Evolutionary conservation across 805 yeast species (phyloP).

Genomic region (Lipomyces sp.): DNA sequence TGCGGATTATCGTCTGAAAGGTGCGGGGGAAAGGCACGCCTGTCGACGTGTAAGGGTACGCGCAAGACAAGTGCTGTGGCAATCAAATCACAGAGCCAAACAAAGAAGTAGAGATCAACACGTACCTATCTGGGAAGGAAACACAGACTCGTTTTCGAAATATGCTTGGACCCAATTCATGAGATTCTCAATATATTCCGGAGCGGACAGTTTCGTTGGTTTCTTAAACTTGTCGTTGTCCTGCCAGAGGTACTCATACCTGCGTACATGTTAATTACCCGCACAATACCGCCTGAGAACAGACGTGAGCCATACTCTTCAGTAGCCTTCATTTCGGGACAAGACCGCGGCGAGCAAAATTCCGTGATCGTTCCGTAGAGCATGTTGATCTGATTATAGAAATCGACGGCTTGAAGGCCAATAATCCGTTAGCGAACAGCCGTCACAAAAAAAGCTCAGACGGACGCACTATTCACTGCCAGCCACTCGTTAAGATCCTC

Average conservation of each 20-base stretch:
- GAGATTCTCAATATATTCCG: conserved; percentile 87
- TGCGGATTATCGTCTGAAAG: conserved; percentile 72
- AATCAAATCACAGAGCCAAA: no score
- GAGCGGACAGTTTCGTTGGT: conserved; percentile 88
- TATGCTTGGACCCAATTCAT: conserved; percentile 95
- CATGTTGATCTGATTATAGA: conserved; percentile 95
- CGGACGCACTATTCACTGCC: conserved; percentile 63
- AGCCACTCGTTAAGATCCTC: conserved; percentile 93
- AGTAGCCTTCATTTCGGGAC: conserved; percentile 97
- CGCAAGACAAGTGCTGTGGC: not conserved
- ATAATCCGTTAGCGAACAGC: not conserved
- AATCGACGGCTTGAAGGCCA: conserved; percentile 69
- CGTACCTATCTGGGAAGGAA: conserved; percentile 78
- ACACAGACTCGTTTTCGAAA: conserved; percentile 83
- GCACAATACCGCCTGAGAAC: no score
- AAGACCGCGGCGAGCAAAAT: conserved; percentile 90
- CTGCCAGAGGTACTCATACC: conserved; percentile 87
- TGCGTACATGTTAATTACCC: not conserved
- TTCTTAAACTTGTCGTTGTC: conserved; percentile 59
- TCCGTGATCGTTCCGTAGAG: conserved; percentile 92
- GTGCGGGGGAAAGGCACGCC: conserved; percentile 82
- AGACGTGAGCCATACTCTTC: conserved; percentile 87
- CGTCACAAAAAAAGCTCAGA: not conserved
- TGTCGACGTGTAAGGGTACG: not conserved
- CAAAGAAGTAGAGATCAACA: no score